Percentiles rank a stretch among this genome's conserved stretches.
These are phyloP conservation scores for Fusarium sp. DNA, from an alignment of 2,329 filamentous ascomycete genomes.

Conservation along the genomic window DNA sequence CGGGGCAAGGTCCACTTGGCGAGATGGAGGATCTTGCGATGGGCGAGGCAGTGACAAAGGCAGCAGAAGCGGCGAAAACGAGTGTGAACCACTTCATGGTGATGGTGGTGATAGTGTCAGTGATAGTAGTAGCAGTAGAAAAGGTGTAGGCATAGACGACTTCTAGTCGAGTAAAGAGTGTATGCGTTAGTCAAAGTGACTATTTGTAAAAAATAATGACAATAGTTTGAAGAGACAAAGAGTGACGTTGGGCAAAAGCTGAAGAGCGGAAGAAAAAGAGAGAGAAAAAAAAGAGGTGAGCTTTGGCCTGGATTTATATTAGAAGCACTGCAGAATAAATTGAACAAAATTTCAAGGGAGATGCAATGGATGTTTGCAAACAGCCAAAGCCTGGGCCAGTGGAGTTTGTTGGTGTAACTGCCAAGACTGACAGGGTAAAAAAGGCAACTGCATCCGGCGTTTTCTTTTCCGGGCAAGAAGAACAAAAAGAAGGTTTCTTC, in stretches of 20 bases:
- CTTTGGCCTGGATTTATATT: conserved; percentile 15
- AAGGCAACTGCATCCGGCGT: conserved; percentile 5
- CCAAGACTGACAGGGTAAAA: conserved; percentile 1
- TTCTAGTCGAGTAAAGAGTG: conserved; percentile 1
- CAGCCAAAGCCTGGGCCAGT: conserved; percentile 2
- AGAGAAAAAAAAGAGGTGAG: neutral
- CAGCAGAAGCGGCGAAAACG: conserved; percentile 31
- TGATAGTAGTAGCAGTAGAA: neutral
- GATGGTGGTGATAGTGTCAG: neutral
- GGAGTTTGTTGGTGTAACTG: neutral
- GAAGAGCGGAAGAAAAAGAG: neutral
- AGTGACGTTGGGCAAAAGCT: neutral
- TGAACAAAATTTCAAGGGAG: neutral
- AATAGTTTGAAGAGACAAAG: conserved; percentile 3
- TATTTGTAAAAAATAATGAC: conserved; percentile 6
- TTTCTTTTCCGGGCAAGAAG: neutral
- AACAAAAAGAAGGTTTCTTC: neutral
- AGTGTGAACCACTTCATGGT: conserved; percentile 43
- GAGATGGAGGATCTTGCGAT: conserved; percentile 46
- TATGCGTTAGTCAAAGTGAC: too few species aligned
- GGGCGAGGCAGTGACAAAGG: conserved; percentile 21
- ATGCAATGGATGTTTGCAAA: neutral
- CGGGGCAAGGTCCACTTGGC: conserved; percentile 52
- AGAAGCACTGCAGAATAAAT: neutral
- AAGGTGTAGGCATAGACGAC: neutral